These are phyloP conservation scores for Echria macrotheca DNA, from an alignment of 495 filamentous ascomycete genomes.

Conservation along the genomic window DNA sequence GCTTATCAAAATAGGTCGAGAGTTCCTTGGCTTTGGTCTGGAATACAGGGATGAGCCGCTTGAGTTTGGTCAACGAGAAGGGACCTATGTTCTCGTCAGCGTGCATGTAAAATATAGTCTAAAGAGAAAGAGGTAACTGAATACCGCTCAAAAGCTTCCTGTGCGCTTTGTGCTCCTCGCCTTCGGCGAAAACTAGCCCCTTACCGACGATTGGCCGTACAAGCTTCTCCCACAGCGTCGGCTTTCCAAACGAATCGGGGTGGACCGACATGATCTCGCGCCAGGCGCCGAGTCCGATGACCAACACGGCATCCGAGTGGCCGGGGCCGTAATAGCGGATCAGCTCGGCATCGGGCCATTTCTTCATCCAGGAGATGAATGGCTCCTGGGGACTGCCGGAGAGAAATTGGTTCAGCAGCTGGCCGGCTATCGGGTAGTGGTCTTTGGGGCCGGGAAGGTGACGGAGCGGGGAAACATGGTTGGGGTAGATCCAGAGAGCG, in stretches of 20 bases:
- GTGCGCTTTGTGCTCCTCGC: slow-evolving; percentile 6
- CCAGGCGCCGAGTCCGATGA: neutral
- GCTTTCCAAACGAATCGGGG: slow-evolving; percentile 6
- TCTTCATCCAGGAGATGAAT: neutral
- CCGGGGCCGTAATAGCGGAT: neutral
- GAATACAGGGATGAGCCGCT: neutral
- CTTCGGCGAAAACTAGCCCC: slow-evolving; percentile 1
- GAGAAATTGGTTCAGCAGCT: neutral
- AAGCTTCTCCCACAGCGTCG: neutral
- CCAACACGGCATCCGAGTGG: slow-evolving; percentile 2
- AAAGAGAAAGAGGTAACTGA: too few species aligned
- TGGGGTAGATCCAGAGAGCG: neutral
- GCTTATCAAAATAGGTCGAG: neutral
- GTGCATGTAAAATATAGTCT: neutral
- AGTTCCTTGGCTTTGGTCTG: neutral
- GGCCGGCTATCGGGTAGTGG: neutral
- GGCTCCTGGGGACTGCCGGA: neutral
- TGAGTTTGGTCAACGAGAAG: neutral
- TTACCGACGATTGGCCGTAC: neutral
- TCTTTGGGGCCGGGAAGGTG: neutral
- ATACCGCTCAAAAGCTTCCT: neutral
- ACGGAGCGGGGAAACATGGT: neutral
- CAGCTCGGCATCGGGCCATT: neutral
- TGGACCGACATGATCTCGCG: neutral
- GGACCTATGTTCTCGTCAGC: neutral